A percentile compares a stretch with the other conserved stretches of the same genome.
These are phyloP conservation scores for Arthrobotrys iridis DNA, from an alignment of 2,329 filamentous ascomycete genomes.

Conservation along the genomic window DNA sequence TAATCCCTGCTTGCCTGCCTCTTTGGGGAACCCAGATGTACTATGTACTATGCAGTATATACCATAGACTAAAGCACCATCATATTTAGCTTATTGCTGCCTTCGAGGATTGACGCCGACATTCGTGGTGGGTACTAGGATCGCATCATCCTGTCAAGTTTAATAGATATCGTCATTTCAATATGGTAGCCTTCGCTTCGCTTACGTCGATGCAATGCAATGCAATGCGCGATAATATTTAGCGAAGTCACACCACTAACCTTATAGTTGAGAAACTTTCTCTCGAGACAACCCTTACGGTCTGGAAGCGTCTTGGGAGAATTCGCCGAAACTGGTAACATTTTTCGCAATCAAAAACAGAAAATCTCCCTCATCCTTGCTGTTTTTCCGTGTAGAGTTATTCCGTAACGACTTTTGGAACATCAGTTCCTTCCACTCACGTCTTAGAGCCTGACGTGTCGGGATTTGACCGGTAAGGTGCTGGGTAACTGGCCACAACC, in stretches of 20 bases:
- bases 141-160: not conserved
- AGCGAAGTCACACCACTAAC: no score
- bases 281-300: no score
- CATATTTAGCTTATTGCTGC: not conserved
- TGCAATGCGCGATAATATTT: no score
- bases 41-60: no score
- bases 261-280: no score
- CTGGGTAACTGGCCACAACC: no score
- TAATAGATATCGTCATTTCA: not conserved
- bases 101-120: not conserved
- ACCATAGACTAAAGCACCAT: no score
- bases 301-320: no score
- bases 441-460: not conserved
- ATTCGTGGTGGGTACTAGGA: not conserved
- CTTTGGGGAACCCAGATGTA: not conserved
- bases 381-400: not conserved
- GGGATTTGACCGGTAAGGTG: not conserved
- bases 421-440: not conserved
- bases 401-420: conserved; percentile 5
- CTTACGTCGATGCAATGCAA: not conserved
- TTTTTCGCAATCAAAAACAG: not conserved
- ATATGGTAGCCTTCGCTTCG: not conserved
- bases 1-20: conserved; percentile 14
- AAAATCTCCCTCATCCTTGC: not conserved
- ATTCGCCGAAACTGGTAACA: no score